phyloP scores from a whole-genome alignment of 2,329 filamentous ascomycete genomes.

The Plectosphaerella plurivora region DNA sequence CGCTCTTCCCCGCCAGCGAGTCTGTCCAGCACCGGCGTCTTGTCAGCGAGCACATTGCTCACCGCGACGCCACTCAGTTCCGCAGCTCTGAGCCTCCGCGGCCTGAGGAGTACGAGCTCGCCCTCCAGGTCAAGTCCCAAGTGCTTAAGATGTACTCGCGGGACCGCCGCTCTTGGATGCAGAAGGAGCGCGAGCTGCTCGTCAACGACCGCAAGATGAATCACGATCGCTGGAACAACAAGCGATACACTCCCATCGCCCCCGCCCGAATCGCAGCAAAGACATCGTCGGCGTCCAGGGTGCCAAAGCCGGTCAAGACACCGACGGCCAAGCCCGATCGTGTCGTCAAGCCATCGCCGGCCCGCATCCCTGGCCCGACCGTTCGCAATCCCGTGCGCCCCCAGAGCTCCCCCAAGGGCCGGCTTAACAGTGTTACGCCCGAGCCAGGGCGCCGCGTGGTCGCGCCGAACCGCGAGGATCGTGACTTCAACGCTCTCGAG shows the following conservation, averaged over 20 bases:
- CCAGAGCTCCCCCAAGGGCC: conserved; percentile 6
- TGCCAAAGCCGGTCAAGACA: conserved; percentile 3
- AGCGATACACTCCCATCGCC: conserved; percentile 32
- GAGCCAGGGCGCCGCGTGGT: conserved; percentile 47
- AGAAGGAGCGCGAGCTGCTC: conserved; percentile 45
- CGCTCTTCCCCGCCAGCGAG: conserved; percentile 43
- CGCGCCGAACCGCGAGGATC: conserved; percentile 73
- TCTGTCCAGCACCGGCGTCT: conserved; percentile 37
- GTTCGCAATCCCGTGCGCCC: conserved; percentile 20
- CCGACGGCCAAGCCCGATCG: conserved; percentile 24
- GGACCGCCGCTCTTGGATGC: conserved; percentile 44
- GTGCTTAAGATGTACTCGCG: conserved; percentile 40
- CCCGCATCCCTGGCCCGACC: conserved; percentile 1
- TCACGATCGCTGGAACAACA: conserved; percentile 22
- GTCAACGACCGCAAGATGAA: conserved; percentile 39
- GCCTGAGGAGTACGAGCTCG: conserved; percentile 49
- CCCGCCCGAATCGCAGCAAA: conserved; percentile 28
- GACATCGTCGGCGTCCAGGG: conserved; percentile 22
- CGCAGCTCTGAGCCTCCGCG: conserved; percentile 39
- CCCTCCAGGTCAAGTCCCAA: conserved; percentile 47
- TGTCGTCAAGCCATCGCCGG: conserved; percentile 19
- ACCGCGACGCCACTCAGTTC: conserved; percentile 38
- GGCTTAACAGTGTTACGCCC: conserved; percentile 39
- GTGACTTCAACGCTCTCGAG: conserved; percentile 67
- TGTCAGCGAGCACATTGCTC: conserved; percentile 45